Evolutionary conservation across 768 basidiomycete species (phyloP).

Genomic region (Suillus cothurnatus): DNA sequence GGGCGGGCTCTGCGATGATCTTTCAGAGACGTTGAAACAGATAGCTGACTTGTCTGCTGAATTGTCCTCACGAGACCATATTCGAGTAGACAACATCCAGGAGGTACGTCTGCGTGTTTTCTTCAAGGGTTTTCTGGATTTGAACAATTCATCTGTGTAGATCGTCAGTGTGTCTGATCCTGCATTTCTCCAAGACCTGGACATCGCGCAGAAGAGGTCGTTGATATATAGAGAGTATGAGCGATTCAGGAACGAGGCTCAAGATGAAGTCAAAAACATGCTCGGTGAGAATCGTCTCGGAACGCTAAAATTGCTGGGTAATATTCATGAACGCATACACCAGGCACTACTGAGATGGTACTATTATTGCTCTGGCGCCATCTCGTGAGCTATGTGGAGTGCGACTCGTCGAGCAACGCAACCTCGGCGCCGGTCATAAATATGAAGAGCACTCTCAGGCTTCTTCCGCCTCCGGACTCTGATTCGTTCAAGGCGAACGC

Average conservation of each 20-base stretch:
- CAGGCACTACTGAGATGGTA: constrained; percentile 77
- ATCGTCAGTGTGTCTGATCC: constrained; percentile 54
- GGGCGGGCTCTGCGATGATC: constrained; percentile 60
- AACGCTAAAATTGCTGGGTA: background rate
- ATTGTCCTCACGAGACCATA: constrained; percentile 69
- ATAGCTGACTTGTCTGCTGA: constrained; percentile 71
- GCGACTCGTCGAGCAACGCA: constrained; percentile 22
- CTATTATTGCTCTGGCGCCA: constrained; percentile 84
- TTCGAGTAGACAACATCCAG: constrained; percentile 68
- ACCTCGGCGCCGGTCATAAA: constrained; percentile 24
- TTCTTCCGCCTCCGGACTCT: constrained; percentile 59
- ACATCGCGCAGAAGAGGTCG: constrained; percentile 67
- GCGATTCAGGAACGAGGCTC: constrained; percentile 41
- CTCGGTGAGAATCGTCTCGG: constrained; percentile 47
- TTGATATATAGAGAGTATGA: constrained; percentile 67
- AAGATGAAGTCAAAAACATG: constrained; percentile 51
- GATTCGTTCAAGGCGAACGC: constrained; percentile 60
- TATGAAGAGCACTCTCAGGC: constrained; percentile 53
- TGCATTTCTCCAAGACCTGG: constrained; percentile 63
- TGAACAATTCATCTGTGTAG: constrained; percentile 28
- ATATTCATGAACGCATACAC: constrained; percentile 4
- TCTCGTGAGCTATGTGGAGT: constrained; percentile 59
- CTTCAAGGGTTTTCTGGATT: background rate
- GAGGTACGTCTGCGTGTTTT: constrained; percentile 48
- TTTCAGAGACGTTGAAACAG: constrained; percentile 62